phyloP scores from a whole-genome alignment of 306 rosid genomes.

The Boehmeria nivea region DNA sequence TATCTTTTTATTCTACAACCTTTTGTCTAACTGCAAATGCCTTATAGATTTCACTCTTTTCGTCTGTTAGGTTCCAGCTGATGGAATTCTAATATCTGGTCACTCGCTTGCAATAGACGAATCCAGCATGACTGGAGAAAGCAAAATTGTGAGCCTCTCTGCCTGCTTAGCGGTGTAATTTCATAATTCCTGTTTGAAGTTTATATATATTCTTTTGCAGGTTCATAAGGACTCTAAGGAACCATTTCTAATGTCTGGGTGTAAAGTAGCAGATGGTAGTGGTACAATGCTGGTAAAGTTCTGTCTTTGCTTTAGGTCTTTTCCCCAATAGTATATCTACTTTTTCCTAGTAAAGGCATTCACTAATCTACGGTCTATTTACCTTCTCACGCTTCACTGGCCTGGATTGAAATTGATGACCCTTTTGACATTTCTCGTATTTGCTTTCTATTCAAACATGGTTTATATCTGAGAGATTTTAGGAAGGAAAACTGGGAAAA shows the following conservation, averaged over 20 bases:
- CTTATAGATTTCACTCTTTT: slow-evolving; percentile 10
- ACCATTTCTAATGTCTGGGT: slow-evolving; percentile 83
- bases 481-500: too few relatives aligned
- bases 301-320: too few relatives aligned
- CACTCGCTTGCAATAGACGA: slow-evolving; percentile 91
- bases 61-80: slow-evolving; percentile 76
- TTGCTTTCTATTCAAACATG: background rate
- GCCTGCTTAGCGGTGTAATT: slow-evolving; percentile 5
- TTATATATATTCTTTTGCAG: slow-evolving; percentile 31
- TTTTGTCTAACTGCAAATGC: slow-evolving; percentile 11
- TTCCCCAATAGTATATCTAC: too few relatives aligned
- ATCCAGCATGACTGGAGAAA: slow-evolving; percentile 98
- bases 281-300: slow-evolving; percentile 80
- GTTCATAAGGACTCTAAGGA: slow-evolving; percentile 53
- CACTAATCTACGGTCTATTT: background rate
- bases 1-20: slow-evolving; percentile 16
- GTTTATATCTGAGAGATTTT: too few relatives aligned
- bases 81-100: slow-evolving; percentile 73
- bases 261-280: slow-evolving; percentile 91
- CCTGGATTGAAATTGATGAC: background rate
- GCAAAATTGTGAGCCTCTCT: slow-evolving; percentile 69
- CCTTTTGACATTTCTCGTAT: background rate
- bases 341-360: too few relatives aligned
- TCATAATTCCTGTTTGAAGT: slow-evolving; percentile 8
- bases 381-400: background rate